phyloP scores from a whole-genome alignment of 257 asterid species.

The Penstemon newberryi region DNA sequence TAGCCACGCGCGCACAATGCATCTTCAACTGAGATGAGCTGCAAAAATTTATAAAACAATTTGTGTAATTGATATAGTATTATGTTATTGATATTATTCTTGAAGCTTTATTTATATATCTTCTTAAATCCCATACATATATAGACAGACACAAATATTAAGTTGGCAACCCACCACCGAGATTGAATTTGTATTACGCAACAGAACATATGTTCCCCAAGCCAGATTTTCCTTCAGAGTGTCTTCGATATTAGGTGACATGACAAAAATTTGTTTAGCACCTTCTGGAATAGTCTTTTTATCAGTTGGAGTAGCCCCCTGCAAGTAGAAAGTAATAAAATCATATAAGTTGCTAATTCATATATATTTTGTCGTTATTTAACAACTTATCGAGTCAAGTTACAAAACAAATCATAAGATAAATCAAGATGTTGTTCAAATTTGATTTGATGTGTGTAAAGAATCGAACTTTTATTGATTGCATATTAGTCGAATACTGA shows the following conservation, averaged over 20 bases:
- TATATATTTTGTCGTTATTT: background rate
- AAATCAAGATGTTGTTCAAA: too few relatives aligned
- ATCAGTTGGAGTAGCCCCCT: conserved; percentile 67
- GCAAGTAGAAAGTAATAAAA: conserved; percentile 27
- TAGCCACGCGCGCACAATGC: conserved; percentile 87
- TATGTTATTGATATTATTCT: background rate
- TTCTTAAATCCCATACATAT: background rate
- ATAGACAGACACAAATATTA: conserved; percentile 12
- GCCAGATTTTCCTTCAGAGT: conserved; percentile 81
- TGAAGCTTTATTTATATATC: background rate
- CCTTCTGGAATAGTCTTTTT: conserved; percentile 64
- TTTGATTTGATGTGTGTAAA: too few relatives aligned
- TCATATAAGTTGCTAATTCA: background rate
- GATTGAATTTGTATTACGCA: conserved; percentile 86
- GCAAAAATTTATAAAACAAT: conserved; percentile 23
- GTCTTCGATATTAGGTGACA: conserved; percentile 55
- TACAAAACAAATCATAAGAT: too few relatives aligned
- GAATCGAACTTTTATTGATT: too few relatives aligned
- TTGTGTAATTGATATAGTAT: background rate
- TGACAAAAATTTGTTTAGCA: conserved; percentile 68
- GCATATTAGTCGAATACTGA: too few relatives aligned
- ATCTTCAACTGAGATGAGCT: conserved; percentile 69
- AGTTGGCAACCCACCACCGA: conserved; percentile 64
- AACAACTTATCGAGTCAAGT: too few relatives aligned
- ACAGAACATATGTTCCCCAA: conserved; percentile 81